Conservation (phyloP, 768 basidiomycete genomes). For the Lenzites betulinus region DNA sequence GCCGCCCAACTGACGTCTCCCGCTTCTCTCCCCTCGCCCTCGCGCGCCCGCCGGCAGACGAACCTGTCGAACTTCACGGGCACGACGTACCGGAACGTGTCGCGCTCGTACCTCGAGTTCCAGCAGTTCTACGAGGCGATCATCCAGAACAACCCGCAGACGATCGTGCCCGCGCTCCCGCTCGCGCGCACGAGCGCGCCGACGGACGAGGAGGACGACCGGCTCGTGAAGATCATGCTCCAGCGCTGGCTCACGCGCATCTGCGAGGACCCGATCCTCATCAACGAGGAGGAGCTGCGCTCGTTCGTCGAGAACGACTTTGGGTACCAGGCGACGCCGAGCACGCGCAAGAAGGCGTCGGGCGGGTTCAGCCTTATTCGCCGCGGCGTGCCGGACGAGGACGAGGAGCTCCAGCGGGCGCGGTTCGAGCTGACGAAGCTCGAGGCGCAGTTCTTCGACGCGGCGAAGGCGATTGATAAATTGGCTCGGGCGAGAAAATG, state of each 20-base stretch:
- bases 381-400: constrained; percentile 88
- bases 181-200: constrained; percentile 96
- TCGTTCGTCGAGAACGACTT: constrained; percentile 98
- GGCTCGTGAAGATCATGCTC: constrained; percentile 91
- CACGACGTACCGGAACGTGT: constrained; percentile 89
- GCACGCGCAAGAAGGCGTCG: constrained; percentile 68
- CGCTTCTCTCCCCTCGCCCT: neutral
- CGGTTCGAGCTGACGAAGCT: constrained; percentile 90
- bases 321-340: constrained; percentile 87
- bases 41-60: constrained; percentile 53
- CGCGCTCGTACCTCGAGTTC: constrained; percentile 93
- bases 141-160: constrained; percentile 90
- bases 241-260: constrained; percentile 94
- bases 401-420: constrained; percentile 88
- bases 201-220: constrained; percentile 97
- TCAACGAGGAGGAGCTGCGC: constrained; percentile 90
- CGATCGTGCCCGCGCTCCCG: constrained; percentile 93
- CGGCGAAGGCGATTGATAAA: constrained; percentile 88
- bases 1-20: neutral
- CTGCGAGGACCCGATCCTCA: constrained; percentile 87
- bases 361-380: constrained; percentile 78
- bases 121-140: constrained; percentile 91
- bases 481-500: constrained; percentile 80
- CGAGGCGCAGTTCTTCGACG: constrained; percentile 90
- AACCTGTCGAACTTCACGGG: constrained; percentile 92